Conservation (phyloP, 192 early-diverging fungal species). For the Anaeromyces robustus region DNA sequence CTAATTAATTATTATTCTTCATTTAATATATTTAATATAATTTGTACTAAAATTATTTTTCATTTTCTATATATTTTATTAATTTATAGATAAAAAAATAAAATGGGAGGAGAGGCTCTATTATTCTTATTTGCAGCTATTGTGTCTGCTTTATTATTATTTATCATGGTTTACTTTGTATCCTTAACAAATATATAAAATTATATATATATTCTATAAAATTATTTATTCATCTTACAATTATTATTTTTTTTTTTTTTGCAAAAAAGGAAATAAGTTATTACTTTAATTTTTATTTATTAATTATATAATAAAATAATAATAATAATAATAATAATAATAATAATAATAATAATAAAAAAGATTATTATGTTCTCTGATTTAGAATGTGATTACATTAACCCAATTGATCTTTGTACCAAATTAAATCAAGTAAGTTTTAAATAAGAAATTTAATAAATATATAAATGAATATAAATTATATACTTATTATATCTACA, state of each 20-base stretch:
- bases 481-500: no score
- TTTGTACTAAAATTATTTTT: no score
- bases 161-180: slow-evolving; percentile 93
- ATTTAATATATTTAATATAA: no score
- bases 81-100: no score
- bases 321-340: no score
- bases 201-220: not conserved
- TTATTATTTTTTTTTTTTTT: no score
- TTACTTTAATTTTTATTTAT: no score
- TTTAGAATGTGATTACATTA: slow-evolving; percentile 96
- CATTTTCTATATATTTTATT: no score
- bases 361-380: slow-evolving; percentile 66
- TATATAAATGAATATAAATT: not conserved
- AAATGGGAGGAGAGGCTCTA: slow-evolving; percentile 44
- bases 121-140: slow-evolving; percentile 87
- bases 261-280: not conserved
- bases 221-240: no score
- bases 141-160: slow-evolving; percentile 79
- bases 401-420: slow-evolving; percentile 95
- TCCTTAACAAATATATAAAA: slow-evolving; percentile 11
- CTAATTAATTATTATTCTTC: no score
- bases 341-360: no score
- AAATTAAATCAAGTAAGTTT: slow-evolving; percentile 73
- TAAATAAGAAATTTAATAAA: not conserved
- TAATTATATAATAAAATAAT: no score